These are phyloP conservation scores for Xylaria polymorpha DNA, from an alignment of 2,329 filamentous ascomycete genomes.

Conservation along the genomic window DNA sequence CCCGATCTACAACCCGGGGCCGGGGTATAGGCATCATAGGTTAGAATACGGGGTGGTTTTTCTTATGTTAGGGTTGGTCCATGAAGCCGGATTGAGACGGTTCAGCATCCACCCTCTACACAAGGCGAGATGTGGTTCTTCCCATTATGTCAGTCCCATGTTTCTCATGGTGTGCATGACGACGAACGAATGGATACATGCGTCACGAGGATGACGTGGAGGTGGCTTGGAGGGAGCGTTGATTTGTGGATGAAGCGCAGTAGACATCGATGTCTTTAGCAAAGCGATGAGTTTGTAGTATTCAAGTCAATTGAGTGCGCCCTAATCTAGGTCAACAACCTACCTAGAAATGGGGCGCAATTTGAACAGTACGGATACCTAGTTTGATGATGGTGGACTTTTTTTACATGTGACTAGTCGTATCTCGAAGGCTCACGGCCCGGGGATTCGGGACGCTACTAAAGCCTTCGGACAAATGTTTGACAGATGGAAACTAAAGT, in stretches of 20 bases:
- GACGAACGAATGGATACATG: slow-evolving; percentile 26
- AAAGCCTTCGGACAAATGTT: no score
- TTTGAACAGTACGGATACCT: background rate
- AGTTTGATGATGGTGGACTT: background rate
- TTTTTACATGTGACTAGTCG: background rate
- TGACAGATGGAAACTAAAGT: background rate
- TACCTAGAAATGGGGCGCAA: background rate
- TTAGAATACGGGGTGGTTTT: slow-evolving; percentile 17
- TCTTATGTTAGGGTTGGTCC: slow-evolving; percentile 4
- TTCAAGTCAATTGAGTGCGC: slow-evolving; percentile 9
- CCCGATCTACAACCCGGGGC: background rate
- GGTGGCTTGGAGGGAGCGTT: slow-evolving; percentile 18
- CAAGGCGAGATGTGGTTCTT: background rate
- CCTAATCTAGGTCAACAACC: background rate
- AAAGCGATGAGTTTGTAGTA: slow-evolving; percentile 21
- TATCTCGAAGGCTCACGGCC: no score
- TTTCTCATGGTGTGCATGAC: slow-evolving; percentile 22
- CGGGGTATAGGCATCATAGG: slow-evolving; percentile 9
- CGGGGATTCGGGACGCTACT: no score
- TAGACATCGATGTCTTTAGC: background rate
- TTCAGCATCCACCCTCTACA: slow-evolving; percentile 6
- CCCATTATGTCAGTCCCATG: slow-evolving; percentile 7
- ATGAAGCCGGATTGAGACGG: slow-evolving; percentile 1
- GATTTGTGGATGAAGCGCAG: slow-evolving; percentile 14
- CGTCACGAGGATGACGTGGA: slow-evolving; percentile 15